Evolutionary conservation across 75 land plant genomes (phyloP), one percentile per base, ranked within the genome.

Genomic region (Azolla pinnata): DNA sequence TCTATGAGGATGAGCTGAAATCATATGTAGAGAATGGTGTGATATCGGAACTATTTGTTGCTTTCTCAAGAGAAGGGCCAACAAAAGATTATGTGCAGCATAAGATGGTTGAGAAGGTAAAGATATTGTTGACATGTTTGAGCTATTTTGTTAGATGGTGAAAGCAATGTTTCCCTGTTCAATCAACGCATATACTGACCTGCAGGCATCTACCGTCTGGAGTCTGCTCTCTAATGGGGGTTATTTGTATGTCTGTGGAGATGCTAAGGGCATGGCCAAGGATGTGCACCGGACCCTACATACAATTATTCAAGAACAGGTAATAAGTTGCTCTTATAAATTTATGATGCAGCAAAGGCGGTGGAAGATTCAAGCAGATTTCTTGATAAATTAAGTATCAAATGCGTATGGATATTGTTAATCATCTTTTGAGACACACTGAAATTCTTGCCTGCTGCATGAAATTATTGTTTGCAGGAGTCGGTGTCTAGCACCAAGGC

Each of bases 181-280:
- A 30, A 25, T 40, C 23, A 56, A 3, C 4, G 58, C 1, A 4
- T 62, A 10, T 18, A 16, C 17, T 44, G 34, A 7, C 28, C 24
- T 52, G 26, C 81, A 93, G 90, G 96, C 96, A 2, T 65, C 90
- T 17, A 83, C 81, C 19, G 58, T 79, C 8, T 93, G 98, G 98
- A 77, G 64, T n/a, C 49, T 83, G 28, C 57, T 93, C 5, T 76
- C 96, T 9, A 52, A 77, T 28, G 96, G 98, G 10, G 98, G 73
- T 7, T 86, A 93, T 51, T 9, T 93, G 18, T 93, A 89, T 63
- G 96, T 93, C 8, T 93, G 98, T 64, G 98, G 98, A 58, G 98
- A 93, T 81, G 98, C 98, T 32, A 93, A 93, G 52, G 98, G 96
- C 52, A 93, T 93, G 98, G 96, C 98, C 14, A 78, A 70, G 35